Percentiles rank a stretch among this genome's conserved stretches.
These are phyloP conservation scores for Physcomitrellopsis africana DNA, from an alignment of 225 moss, liverwort and hornwort genomes.

Conservation along the genomic window DNA sequence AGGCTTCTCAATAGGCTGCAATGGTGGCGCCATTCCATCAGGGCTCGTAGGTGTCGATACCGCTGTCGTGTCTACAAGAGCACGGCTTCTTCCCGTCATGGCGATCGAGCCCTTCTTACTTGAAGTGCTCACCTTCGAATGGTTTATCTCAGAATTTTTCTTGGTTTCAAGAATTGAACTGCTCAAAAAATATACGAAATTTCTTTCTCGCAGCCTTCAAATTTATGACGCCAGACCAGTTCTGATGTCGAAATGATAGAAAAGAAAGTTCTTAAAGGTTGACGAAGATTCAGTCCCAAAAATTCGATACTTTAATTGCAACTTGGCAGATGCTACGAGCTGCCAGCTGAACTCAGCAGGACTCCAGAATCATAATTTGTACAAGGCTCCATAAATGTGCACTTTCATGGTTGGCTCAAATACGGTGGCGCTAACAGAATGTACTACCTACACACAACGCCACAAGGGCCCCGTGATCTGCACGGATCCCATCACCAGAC, in stretches of 20 bases:
- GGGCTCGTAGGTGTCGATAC: conserved; percentile 37
- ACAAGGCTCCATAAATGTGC: conserved; percentile 21
- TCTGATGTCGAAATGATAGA: not conserved
- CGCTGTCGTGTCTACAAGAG: conserved; percentile 42
- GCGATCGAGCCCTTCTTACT: not conserved
- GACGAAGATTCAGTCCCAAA: too few species aligned
- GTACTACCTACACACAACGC: conserved; percentile 36
- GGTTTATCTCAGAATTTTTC: not conserved
- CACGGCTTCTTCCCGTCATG: conserved; percentile 49
- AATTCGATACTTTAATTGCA: too few species aligned
- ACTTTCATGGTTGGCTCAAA: conserved; percentile 24
- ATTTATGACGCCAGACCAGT: not conserved
- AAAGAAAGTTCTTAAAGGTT: not conserved
- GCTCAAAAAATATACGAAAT: not conserved
- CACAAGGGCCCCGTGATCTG: conserved; percentile 43
- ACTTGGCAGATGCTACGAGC: conserved; percentile 9
- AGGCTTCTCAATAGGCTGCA: conserved; percentile 27
- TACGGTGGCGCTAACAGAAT: conserved; percentile 32
- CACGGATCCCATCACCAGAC: conserved; percentile 34
- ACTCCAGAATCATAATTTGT: conserved; percentile 15
- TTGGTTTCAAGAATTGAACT: not conserved
- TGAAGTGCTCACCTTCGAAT: not conserved
- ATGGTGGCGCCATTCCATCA: conserved; percentile 20
- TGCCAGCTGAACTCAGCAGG: conserved; percentile 18
- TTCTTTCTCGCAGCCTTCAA: not conserved